Conservation (phyloP, 176 grass and related monocot species). For the Aegilops speltoides region DNA sequence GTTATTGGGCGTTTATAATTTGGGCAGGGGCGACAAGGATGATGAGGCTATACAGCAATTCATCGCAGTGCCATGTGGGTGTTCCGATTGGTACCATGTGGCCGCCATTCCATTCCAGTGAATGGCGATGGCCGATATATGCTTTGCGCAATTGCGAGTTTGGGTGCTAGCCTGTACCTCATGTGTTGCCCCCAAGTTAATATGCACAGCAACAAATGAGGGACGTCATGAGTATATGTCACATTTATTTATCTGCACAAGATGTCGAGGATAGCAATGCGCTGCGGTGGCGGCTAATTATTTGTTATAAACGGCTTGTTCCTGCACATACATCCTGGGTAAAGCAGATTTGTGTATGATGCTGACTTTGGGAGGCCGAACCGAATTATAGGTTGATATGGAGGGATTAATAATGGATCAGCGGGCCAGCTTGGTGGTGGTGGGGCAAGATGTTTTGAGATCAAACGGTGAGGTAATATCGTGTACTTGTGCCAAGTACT, state of each 20-base stretch:
- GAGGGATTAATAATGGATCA: constrained; percentile 55
- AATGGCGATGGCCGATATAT: not conserved
- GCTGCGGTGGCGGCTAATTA: not conserved
- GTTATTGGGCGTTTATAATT: constrained; percentile 38
- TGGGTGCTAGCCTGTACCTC: constrained; percentile 15
- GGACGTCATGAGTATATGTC: not conserved
- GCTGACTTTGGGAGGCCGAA: constrained; percentile 32
- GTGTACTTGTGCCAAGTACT: constrained; percentile 18
- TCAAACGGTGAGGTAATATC: constrained; percentile 53
- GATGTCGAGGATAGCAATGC: not conserved
- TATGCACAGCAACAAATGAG: not conserved
- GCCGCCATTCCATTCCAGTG: constrained; percentile 20
- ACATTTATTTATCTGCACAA: not conserved
- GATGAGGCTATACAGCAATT: constrained; percentile 25
- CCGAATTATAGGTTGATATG: constrained; percentile 57
- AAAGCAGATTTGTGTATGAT: not conserved
- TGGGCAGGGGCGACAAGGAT: constrained; percentile 28
- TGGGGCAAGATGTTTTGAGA: constrained; percentile 72
- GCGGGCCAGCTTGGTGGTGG: constrained; percentile 45
- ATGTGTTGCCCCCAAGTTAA: not conserved
- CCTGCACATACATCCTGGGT: not conserved
- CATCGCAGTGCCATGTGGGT: constrained; percentile 39
- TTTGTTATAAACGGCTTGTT: not conserved
- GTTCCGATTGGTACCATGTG: constrained; percentile 39
- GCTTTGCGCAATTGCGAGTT: not conserved